phyloP scores from a whole-genome alignment of 2,329 filamentous ascomycete species.

The Neophaeococcomyces aloes region DNA sequence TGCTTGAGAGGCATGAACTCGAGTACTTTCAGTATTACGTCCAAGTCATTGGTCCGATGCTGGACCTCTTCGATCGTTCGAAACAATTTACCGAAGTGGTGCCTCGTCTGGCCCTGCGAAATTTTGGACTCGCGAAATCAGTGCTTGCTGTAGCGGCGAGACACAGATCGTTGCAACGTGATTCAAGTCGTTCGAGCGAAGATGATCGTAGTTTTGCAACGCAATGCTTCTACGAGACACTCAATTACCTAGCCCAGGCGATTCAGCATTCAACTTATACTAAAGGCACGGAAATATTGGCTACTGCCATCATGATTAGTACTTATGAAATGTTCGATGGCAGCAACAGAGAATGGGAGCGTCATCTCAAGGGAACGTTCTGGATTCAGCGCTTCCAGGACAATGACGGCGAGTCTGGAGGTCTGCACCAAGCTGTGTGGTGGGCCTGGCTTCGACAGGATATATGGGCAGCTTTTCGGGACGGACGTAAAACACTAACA shows the following conservation, averaged over 20 bases:
- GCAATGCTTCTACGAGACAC: constrained; percentile 24
- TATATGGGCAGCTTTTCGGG: constrained; percentile 25
- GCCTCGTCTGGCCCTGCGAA: constrained; percentile 29
- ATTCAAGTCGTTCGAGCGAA: no score
- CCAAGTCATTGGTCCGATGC: neutral
- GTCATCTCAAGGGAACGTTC: constrained; percentile 25
- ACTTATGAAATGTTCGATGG: constrained; percentile 26
- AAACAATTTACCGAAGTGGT: constrained; percentile 28
- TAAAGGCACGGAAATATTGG: constrained; percentile 23
- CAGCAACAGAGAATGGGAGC: constrained; percentile 24
- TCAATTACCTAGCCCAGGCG: constrained; percentile 24
- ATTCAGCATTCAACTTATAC: constrained; percentile 22
- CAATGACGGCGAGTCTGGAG: constrained; percentile 23
- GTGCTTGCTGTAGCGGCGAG: constrained; percentile 46
- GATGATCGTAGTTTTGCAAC: no score
- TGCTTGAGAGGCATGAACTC: neutral
- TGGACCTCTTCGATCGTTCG: constrained; percentile 34
- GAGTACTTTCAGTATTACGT: neutral
- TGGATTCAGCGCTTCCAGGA: constrained; percentile 24
- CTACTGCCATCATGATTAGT: constrained; percentile 23
- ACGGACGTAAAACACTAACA: constrained; percentile 23
- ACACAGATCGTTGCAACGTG: constrained; percentile 33
- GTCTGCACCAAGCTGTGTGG: constrained; percentile 24
- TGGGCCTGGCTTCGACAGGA: constrained; percentile 28
- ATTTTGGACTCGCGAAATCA: constrained; percentile 48